Conservation (phyloP, 106 monocot species). For the Chionographis japonica region DNA sequence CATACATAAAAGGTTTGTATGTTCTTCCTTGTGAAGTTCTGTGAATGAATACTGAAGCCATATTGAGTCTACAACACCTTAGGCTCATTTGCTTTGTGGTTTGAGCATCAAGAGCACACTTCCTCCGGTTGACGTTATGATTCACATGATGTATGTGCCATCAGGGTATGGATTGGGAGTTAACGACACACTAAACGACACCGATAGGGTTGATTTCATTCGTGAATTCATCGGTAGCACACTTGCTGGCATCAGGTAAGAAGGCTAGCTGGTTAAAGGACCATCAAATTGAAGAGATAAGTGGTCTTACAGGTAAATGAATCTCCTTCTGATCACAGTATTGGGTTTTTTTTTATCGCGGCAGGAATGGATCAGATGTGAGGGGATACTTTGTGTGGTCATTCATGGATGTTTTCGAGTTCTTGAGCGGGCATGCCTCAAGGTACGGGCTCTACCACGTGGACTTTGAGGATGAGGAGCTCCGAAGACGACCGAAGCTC, state of each 20-base stretch:
- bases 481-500: constrained; percentile 43
- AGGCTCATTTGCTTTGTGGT: too few relatives aligned
- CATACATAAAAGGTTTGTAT: too few relatives aligned
- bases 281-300: too few relatives aligned
- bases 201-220: constrained; percentile 11
- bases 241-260: constrained; percentile 30
- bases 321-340: not conserved
- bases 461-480: constrained; percentile 38
- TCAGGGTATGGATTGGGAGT: constrained; percentile 16
- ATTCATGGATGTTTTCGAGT: constrained; percentile 67
- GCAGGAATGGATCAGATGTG: constrained; percentile 53
- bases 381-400: constrained; percentile 83
- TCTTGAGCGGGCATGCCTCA: constrained; percentile 34
- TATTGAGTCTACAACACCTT: too few relatives aligned
- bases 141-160: too few relatives aligned
- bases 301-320: too few relatives aligned
- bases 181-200: constrained; percentile 23
- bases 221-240: constrained; percentile 19
- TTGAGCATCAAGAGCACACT: too few relatives aligned
- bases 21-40: too few relatives aligned
- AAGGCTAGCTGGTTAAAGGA: too few relatives aligned
- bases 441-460: constrained; percentile 51
- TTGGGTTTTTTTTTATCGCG: not conserved
- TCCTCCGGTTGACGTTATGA: too few relatives aligned
- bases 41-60: too few relatives aligned